These are phyloP conservation scores for Limtongia smithiae DNA, from an alignment of 805 yeast genomes.

Conservation along the genomic window DNA sequence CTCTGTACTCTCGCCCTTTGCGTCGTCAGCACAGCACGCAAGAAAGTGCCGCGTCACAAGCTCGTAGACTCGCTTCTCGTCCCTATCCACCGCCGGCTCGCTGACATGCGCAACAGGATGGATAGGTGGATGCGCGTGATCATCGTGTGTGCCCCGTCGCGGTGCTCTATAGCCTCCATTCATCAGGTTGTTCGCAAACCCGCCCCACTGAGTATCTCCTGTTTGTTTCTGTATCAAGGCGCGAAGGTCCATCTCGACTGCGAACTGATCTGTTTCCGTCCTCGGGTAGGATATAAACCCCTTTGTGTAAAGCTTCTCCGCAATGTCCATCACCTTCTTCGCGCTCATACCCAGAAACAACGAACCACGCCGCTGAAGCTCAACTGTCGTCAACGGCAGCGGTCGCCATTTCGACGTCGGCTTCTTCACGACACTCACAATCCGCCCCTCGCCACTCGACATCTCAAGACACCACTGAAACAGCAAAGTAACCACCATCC, in stretches of 20 bases:
- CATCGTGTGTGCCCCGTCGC: slow-evolving; percentile 77
- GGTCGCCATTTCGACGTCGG: slow-evolving; percentile 80
- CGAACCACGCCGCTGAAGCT: slow-evolving; percentile 83
- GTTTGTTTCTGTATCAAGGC: slow-evolving; percentile 59
- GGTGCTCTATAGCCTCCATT: slow-evolving; percentile 58
- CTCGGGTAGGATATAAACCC: slow-evolving; percentile 95
- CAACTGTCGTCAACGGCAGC: slow-evolving; percentile 89
- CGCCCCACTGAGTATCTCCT: slow-evolving; percentile 62
- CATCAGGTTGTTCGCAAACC: slow-evolving; percentile 51
- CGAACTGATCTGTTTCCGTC: slow-evolving; percentile 92
- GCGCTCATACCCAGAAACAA: slow-evolving; percentile 71
- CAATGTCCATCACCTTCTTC: slow-evolving; percentile 65
- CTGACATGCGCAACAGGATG: slow-evolving; percentile 61
- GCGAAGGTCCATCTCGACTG: slow-evolving; percentile 66
- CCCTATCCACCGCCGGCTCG: slow-evolving; percentile 34
- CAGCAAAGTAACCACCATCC: slow-evolving; percentile 56
- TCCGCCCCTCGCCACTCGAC: slow-evolving; percentile 50
- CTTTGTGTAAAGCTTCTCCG: slow-evolving; percentile 78
- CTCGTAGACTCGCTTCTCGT: slow-evolving; percentile 74
- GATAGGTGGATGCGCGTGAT: slow-evolving; percentile 97
- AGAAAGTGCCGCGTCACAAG: slow-evolving; percentile 79
- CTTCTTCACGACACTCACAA: slow-evolving; percentile 50
- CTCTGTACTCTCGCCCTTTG: slow-evolving; percentile 67
- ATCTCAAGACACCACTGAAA: slow-evolving; percentile 62
- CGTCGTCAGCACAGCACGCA: slow-evolving; percentile 91